Base-by-base conservation (phyloP, 768 basidiomycete genomes). In the Cystoderma amianthinum region DNA sequence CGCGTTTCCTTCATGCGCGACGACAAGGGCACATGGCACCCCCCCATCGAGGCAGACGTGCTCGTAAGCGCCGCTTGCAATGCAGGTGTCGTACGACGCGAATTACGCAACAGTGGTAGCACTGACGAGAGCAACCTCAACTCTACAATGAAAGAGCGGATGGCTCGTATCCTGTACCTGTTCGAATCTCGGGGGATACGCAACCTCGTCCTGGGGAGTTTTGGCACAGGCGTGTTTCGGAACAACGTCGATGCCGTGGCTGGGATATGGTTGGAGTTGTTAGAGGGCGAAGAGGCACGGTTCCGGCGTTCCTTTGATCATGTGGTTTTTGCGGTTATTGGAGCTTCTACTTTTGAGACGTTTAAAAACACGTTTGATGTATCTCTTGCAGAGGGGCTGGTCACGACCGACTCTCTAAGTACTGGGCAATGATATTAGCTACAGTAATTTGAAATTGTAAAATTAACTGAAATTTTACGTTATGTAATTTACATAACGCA, bases 51-150 rank as follows among this genome's bases (percentile, higher is more conserved):
- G 45, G 69, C 77, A 9, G 78, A 85, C 45, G 60, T 86, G 13
- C 54, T 85, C 34, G 82, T 81, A 1, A 74, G 78, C 41, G 67
- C 82, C 1, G 85, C 82, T 0, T 83, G 85, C 10, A 85, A 87
- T 45, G 82, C 84, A 13, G 66, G 63, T 1, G 59, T 61, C 10
- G 61, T 65, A 15, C 52, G 68, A 5, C 39, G 50, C 30, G 53
- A 48, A 15, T 34, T 50, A 32, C 47, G 41, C 33, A 36, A 41
- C 21, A 24, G 36, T 42, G 39, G 36, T 13, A 44, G 42, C 24
- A 43, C 38, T n/a, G 48, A 53, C 25, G 58, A 64, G 38, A 38
- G 19, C 13, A 38, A 36, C n/a, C 51, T 64, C 21, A 44, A 68
- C 45, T 52, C 46, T 4, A 60, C 62, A 21, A 87, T 85, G 82